A percentile compares a stretch with the other conserved stretches of the same genome.
phyloP scores from a whole-genome alignment of 306 rosid genomes.

The Alnus rubra region DNA sequence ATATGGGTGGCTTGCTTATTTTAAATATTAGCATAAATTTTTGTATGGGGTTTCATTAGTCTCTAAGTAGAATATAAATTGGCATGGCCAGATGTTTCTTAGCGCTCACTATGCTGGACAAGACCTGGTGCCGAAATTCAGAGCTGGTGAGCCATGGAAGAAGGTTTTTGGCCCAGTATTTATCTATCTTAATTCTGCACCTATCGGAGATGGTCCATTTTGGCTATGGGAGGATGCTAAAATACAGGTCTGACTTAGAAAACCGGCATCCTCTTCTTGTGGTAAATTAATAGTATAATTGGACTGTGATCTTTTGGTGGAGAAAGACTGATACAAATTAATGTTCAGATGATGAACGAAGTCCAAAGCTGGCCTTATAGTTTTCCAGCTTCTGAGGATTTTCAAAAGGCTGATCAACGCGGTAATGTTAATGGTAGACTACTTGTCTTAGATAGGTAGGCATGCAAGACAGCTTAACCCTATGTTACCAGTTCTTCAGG shows the following conservation, averaged over 20 bases:
- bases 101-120: conserved; percentile 90
- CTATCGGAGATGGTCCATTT: conserved; percentile 36
- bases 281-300: conserved; percentile 22
- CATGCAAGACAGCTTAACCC: conserved; percentile 21
- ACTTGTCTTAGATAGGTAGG: conserved; percentile 69
- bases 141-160: conserved; percentile 79
- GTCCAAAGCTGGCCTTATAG: conserved; percentile 85
- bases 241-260: conserved; percentile 52
- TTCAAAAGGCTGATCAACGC: conserved; percentile 56
- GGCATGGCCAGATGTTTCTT: conserved; percentile 59
- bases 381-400: conserved; percentile 76
- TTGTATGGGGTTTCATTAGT: conserved; percentile 19
- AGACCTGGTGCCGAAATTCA: conserved; percentile 64
- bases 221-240: conserved; percentile 82
- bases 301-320: conserved; percentile 23
- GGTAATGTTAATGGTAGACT: conserved; percentile 71
- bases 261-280: conserved; percentile 17
- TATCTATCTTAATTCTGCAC: conserved; percentile 63
- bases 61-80: conserved; percentile 23
- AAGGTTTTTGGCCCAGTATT: conserved; percentile 89
- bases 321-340: conserved; percentile 34
- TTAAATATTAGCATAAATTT: conserved; percentile 10
- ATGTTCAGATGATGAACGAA: conserved; percentile 64
- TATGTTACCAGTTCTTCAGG: not conserved
- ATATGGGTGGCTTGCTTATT: conserved; percentile 3